A percentile compares a stretch with the other conserved stretches of the same genome.
phyloP scores from a whole-genome alignment of 2,329 filamentous ascomycete genomes.

The Fusarium sp. region DNA sequence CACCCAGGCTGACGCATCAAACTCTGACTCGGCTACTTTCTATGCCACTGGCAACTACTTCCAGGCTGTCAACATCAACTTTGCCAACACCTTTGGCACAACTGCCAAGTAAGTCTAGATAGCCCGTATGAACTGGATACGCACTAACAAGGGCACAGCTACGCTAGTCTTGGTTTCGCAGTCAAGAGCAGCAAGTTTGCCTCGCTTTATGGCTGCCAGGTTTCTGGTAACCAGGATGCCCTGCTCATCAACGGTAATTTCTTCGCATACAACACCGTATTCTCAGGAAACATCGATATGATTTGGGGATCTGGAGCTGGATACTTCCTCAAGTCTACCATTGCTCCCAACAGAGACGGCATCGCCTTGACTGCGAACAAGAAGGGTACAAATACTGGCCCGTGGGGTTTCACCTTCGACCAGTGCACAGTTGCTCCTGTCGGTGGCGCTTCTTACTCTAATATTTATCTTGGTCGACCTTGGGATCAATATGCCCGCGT shows the following conservation, averaged over 20 bases:
- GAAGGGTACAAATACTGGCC: constrained; percentile 49
- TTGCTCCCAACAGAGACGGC: constrained; percentile 44
- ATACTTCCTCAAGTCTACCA: constrained; percentile 53
- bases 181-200: constrained; percentile 49
- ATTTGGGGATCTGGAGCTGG: constrained; percentile 54
- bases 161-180: constrained; percentile 57
- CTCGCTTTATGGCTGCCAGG: constrained; percentile 53
- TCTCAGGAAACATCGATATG: constrained; percentile 60
- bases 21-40: constrained; percentile 39
- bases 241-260: constrained; percentile 58
- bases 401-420: constrained; percentile 49
- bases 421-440: constrained; percentile 45
- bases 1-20: constrained; percentile 34
- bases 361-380: constrained; percentile 49
- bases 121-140: accelerated
- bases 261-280: constrained; percentile 50
- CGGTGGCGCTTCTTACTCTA: constrained; percentile 35
- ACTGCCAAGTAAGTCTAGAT: constrained; percentile 21
- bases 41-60: constrained; percentile 39
- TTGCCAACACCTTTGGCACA: constrained; percentile 36
- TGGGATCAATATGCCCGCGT: constrained; percentile 38
- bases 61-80: constrained; percentile 41
- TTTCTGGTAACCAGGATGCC: constrained; percentile 61
- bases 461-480: constrained; percentile 33
- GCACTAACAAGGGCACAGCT: constrained; percentile 39